A percentile compares a stretch with the other conserved stretches of the same genome.
phyloP scores from a whole-genome alignment of 345 rosid genomes.

The Pistacia atlantica region DNA sequence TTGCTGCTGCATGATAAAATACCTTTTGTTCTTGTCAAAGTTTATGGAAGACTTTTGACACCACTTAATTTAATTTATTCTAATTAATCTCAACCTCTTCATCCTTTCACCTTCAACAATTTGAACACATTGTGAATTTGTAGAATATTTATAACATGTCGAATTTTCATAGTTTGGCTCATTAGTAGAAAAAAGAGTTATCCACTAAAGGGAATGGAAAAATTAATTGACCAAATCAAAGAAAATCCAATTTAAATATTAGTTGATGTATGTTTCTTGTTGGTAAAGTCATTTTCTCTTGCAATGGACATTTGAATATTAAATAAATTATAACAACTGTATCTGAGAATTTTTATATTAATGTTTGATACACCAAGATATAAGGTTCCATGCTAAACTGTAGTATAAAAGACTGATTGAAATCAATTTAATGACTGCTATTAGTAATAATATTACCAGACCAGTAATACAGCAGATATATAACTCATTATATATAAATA shows the following conservation, averaged over 20 bases:
- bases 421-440: too few species aligned
- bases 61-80: not conserved
- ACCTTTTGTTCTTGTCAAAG: not conserved
- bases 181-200: not conserved
- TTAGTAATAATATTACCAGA: too few species aligned
- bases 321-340: too few species aligned
- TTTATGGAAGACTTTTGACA: not conserved
- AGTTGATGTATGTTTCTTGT: not conserved
- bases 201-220: not conserved
- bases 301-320: too few species aligned
- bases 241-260: not conserved
- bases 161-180: too few species aligned
- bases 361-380: too few species aligned
- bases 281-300: not conserved
- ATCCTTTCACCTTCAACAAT: not conserved
- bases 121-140: not conserved
- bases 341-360: too few species aligned
- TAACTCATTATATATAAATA: not conserved
- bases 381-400: too few species aligned
- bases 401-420: too few species aligned
- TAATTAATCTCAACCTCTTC: not conserved
- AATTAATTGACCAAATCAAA: too few species aligned
- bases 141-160: not conserved
- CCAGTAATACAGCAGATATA: not conserved
- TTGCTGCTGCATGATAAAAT: not conserved